Conservation (phyloP, 2,329 filamentous ascomycete species). For the Grosmannia clavigera region DNA sequence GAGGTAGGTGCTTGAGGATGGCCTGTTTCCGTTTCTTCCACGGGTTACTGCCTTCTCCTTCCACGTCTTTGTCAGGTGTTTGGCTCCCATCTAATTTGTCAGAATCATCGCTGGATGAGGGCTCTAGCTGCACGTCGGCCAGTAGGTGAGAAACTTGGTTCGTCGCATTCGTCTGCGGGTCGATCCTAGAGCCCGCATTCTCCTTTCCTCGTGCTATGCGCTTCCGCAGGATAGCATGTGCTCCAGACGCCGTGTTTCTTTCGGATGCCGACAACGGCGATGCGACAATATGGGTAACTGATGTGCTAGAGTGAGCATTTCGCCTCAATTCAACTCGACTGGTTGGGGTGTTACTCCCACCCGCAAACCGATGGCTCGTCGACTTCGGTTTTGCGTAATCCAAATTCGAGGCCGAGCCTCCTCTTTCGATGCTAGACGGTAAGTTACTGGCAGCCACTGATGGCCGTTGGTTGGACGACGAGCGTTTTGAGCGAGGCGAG, state of each 20-base stretch:
- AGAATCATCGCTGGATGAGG: constrained; percentile 10
- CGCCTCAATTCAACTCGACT: constrained; percentile 7
- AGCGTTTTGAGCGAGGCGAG: not conserved
- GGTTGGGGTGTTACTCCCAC: not conserved
- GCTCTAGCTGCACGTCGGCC: constrained; percentile 9
- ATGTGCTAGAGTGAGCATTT: constrained; percentile 9
- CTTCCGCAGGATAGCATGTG: not conserved
- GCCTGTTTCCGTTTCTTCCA: constrained; percentile 51
- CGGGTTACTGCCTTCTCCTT: constrained; percentile 9
- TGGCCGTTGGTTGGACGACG: constrained; percentile 6
- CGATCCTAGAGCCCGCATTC: not conserved
- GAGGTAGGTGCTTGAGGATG: constrained; percentile 66
- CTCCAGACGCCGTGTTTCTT: not conserved
- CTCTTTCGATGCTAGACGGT: not conserved
- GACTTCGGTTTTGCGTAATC: not conserved
- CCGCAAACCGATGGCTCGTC: not conserved
- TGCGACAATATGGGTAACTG: not conserved
- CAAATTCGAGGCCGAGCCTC: not conserved
- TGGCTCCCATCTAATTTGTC: constrained; percentile 7
- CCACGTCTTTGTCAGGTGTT: constrained; percentile 2
- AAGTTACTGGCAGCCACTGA: not conserved
- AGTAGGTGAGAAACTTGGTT: constrained; percentile 8
- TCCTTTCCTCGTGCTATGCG: constrained; percentile 3
- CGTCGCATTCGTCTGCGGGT: not conserved
- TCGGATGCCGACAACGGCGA: not conserved